Base-by-base conservation (phyloP, 129 eudicot genomes). In the Chrysanthemum makinoi region DNA sequence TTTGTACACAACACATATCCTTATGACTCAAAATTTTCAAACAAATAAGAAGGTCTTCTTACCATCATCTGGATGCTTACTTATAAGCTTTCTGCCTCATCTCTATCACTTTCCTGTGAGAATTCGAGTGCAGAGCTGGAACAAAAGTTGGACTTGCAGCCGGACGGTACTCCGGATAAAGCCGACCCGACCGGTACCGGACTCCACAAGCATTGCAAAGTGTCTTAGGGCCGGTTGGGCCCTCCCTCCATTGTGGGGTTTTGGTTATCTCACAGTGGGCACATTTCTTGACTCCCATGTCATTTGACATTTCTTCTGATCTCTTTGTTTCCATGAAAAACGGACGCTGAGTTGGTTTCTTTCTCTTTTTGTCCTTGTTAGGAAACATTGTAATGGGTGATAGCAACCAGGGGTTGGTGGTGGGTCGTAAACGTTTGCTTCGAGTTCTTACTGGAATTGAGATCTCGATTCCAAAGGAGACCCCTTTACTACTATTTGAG, bases 201-300 rank as follows among this genome's bases (percentile, higher is more conserved):
- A 90, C 95, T 16, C 96, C 96, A 79, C 96, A 90, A 0, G 96
- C 96, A 61, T 90, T 90, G 80, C 96, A 90, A 35, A 90, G 87
- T 15, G 96, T 87, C 73, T 87, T 87, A 5, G 95, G 95, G 2
- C 97, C 97, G 76, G 77, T 26, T 18, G 97, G 95, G 17, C 97
- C 97, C 60, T 88, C 95, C 73, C 97, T 85, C 97, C 97, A 90
- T 55, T 85, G 97, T 17, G 97, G 97, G 51, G 97, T 90, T 77
- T 80, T 79, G 16, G 91, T 85, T n/a, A 81, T 77, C 49, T 83
- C 87, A 52, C 97, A 90, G 65, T 90, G 97, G 63, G 85, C 63
- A 73, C 97, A 90, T 79, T 84, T 85, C 75, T 83, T 87, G n/a
- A 72, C 35, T 16, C 53, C 70, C 54, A 22, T 28, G 10, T 1